A percentile compares a stretch with the other conserved stretches of the same genome.
Evolutionary conservation across 2,329 filamentous ascomycete species (phyloP).

Genomic region (Huntiella moniliformis): DNA sequence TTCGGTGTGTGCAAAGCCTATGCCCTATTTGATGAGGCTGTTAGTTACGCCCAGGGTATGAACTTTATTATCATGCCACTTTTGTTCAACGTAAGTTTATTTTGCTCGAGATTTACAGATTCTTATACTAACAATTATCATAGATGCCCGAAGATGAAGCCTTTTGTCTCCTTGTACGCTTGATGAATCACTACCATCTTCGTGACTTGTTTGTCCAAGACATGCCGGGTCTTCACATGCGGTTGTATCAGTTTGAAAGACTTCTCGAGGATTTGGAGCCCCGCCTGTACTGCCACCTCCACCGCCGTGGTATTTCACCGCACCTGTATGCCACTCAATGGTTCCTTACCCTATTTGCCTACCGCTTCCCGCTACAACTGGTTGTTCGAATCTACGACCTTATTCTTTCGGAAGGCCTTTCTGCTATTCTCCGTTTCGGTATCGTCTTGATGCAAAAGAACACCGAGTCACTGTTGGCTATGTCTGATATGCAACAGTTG

Average conservation of each 20-base stretch:
- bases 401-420: slow-evolving; percentile 80
- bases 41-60: slow-evolving; percentile 97
- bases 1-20: slow-evolving; percentile 97
- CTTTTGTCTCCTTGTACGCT: slow-evolving; percentile 74
- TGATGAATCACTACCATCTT: slow-evolving; percentile 94
- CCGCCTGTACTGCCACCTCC: slow-evolving; percentile 83
- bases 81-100: slow-evolving; percentile 63
- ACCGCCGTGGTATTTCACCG: slow-evolving; percentile 68
- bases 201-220: slow-evolving; percentile 87
- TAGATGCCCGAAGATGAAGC: slow-evolving; percentile 95
- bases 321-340: slow-evolving; percentile 96
- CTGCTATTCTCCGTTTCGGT: slow-evolving; percentile 85
- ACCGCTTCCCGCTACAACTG: slow-evolving; percentile 88
- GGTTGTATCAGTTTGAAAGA: slow-evolving; percentile 87
- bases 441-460: slow-evolving; percentile 96
- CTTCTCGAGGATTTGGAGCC: slow-evolving; percentile 87
- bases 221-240: slow-evolving; percentile 88
- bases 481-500: slow-evolving; percentile 80
- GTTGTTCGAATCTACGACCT: slow-evolving; percentile 94
- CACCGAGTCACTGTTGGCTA: slow-evolving; percentile 51
- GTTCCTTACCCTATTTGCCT: slow-evolving; percentile 97
- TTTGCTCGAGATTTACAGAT: not conserved
- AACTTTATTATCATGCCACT: slow-evolving; percentile 96
- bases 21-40: slow-evolving; percentile 80
- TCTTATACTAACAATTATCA: not conserved